Evolutionary conservation across 2,329 filamentous ascomycete genomes (phyloP), one percentile per base, ranked within the genome.

Genomic region (Kalmusia sp.): DNA sequence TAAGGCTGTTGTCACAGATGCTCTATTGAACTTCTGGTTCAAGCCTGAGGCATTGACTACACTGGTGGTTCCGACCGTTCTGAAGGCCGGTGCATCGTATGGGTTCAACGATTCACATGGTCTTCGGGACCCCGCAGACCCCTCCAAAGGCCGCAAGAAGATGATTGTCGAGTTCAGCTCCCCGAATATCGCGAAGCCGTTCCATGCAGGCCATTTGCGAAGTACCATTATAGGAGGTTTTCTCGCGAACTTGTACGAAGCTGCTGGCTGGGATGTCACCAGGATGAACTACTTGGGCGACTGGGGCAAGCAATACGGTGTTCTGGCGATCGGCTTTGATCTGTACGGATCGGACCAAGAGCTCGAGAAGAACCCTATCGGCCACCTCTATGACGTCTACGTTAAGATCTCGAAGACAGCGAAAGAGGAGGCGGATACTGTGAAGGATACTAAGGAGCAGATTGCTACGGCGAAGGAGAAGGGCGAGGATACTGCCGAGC

Each of bases 181-280:
- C 6, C 91, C 91, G 45, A 95, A 95, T 72, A 92, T 95, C 54
- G 91, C 91, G 39, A 93, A 93, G 76, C 90, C 88, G 19, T 92
- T 92, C 75, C 87, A 90, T 67, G 87, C 87, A 19, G 87, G 87
- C 5, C 89, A 93, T 76, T 78, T 92, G 62, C 82, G 89, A 64
- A 90, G 87, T 66, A 92, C 89, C 45, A 90, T 92, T 59, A 89
- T 92, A 51, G 89, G 89, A 37, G 87, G 87, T 25, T 91, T 90
- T 71, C 75, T 92, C 17, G 79, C 86, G 19, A 91, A 91, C 64
- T 70, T 91, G 2, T 89, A 91, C 68, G 80, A 87, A 63, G 79
- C 75, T 15, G 84, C 85, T 45, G 89, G 88, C 17, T 92, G 87
- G 86, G 84, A 91, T 30, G 87, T 91, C 0, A 73, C 85, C 38